Evolutionary conservation across 2,329 filamentous ascomycete genomes (phyloP), one percentile per base, ranked within the genome.

Genomic region (Aspergillus jensenii): DNA sequence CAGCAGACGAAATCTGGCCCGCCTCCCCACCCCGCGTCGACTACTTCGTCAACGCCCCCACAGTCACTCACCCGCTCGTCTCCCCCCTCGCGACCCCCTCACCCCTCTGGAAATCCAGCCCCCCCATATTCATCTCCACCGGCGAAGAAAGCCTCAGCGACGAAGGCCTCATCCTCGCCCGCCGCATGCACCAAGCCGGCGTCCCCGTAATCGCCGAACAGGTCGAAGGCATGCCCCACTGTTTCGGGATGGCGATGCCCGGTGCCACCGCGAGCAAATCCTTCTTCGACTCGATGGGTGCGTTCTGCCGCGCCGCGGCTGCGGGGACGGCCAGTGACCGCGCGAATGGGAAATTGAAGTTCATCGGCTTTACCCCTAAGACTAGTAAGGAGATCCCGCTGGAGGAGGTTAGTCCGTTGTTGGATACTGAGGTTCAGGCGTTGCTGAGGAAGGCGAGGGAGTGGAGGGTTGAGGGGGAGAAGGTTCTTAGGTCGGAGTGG

Each of bases 161-260:
- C 50, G 78, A 79, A 56, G 70, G 64, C 9, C 62, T 76, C 1
- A 62, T 79, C 6, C 49, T 76, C 2, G 76, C 77, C 3, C 72
- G 76, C 19, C 75, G 72, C 27, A 67, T 79, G 31, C 69, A 76
- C 56, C 66, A 70, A 15, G 72, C 65, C 8, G 76, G 76, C 23
- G 72, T 67, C 4, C 59, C 71, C 1, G 71, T 78, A 9, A 61
- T 74, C 3, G 68, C 77, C 6, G 73, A 78, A 47, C 72, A 74
- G 47, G 78, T 75, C 49, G 78, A 80, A 58, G 77, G 77, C 9
- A 78, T 78, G 74, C 78, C 78, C 9, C 78, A 80, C 58, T 78
- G 76, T 50, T 78, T 91, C 68, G 84, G 82, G 0, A 66, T 86
- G 61, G 62, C 90, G 1, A 74, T 90, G 55, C 72, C 79, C 2